These are phyloP conservation scores for Penicillium soppii DNA, from an alignment of 495 filamentous ascomycete genomes.

Conservation along the genomic window DNA sequence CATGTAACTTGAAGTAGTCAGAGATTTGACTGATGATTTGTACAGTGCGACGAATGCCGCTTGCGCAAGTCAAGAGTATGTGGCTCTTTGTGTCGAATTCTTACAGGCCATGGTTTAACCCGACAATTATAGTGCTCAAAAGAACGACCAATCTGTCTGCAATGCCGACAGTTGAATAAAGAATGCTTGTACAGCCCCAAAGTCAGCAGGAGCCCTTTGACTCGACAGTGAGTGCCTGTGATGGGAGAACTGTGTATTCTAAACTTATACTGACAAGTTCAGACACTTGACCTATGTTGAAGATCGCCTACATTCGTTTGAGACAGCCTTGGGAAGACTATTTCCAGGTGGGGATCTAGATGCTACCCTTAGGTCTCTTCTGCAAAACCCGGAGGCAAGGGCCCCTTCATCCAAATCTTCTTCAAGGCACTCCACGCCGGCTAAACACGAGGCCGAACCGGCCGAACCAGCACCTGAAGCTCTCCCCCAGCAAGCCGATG, in stretches of 20 bases:
- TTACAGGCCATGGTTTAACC: conserved; percentile 1
- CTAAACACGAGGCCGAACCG: conserved; percentile 36
- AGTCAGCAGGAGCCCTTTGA: conserved; percentile 46
- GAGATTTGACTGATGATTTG: background rate
- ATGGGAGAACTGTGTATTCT: background rate
- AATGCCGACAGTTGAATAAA: conserved; percentile 46
- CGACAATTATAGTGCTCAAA: conserved; percentile 43
- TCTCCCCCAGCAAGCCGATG: conserved; percentile 49
- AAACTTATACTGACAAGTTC: conserved; percentile 8
- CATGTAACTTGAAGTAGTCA: background rate
- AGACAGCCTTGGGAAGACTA: conserved; percentile 43
- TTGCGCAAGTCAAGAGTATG: conserved; percentile 49
- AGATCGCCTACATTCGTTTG: conserved; percentile 46
- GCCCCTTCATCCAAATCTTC: conserved; percentile 39
- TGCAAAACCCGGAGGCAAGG: conserved; percentile 41
- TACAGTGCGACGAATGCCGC: conserved; percentile 51
- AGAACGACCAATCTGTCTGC: conserved; percentile 43
- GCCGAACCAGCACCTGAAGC: conserved; percentile 43
- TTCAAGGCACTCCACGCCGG: conserved; percentile 40
- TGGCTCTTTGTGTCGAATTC: background rate
- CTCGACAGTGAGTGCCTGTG: conserved; percentile 38
- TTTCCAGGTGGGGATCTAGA: conserved; percentile 50
- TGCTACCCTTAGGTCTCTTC: conserved; percentile 42
- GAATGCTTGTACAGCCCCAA: conserved; percentile 52
- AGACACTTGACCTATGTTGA: conserved; percentile 52